These are phyloP conservation scores for Neostapfia colusana DNA, from an alignment of 176 grass and related monocot genomes.

Conservation along the genomic window DNA sequence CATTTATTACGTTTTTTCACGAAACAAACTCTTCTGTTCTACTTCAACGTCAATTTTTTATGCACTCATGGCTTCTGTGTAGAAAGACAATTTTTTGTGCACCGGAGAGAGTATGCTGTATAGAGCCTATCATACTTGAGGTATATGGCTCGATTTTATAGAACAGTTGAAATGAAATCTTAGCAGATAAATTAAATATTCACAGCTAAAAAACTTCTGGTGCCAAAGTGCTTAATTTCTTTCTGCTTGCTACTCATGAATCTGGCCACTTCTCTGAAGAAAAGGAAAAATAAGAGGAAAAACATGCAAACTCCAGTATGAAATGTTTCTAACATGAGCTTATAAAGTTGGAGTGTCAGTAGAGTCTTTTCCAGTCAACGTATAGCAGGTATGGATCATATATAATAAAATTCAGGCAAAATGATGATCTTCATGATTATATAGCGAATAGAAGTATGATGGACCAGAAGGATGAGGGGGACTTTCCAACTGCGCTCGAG, in stretches of 20 bases:
- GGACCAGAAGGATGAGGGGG: conserved; percentile 50
- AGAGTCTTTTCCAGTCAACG: conserved; percentile 11
- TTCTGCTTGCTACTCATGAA: not conserved
- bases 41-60: no score
- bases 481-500: conserved; percentile 67
- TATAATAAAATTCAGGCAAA: conserved; percentile 6
- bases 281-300: no score
- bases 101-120: no score
- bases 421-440: conserved; percentile 32
- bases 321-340: not conserved
- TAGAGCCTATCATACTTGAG: not conserved
- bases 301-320: not conserved
- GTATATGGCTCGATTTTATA: not conserved
- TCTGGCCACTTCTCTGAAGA: not conserved
- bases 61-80: no score
- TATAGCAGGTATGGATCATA: not conserved
- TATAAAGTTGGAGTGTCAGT: not conserved
- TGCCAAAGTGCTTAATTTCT: not conserved
- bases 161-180: not conserved
- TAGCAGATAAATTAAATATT: not conserved
- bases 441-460: conserved; percentile 46
- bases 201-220: not conserved
- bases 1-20: no score
- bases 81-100: no score
- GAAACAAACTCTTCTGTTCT: no score